These are phyloP conservation scores for Fraxinus sp. DNA, from an alignment of 305 asterid species.

Conservation along the genomic window DNA sequence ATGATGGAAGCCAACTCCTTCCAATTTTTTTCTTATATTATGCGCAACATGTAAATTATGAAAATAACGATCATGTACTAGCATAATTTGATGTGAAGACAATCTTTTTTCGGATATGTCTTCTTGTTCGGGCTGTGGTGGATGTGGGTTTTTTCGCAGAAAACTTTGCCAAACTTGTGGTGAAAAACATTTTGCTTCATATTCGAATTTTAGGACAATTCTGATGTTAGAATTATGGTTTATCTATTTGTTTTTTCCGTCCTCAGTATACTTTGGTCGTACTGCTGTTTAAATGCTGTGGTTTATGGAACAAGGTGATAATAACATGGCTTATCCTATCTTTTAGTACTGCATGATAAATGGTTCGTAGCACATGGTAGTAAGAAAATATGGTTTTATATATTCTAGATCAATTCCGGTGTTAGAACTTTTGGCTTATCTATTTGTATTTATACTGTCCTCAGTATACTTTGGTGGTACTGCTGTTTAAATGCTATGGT, in stretches of 20 bases:
- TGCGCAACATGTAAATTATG: not conserved
- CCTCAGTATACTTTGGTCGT: not conserved
- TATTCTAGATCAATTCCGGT: not conserved
- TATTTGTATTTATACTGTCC: not conserved
- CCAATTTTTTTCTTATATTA: not conserved
- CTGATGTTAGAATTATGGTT: not conserved
- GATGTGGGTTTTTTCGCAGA: not conserved
- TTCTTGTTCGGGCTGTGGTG: not conserved
- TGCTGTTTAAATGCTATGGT: not conserved
- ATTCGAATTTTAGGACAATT: not conserved
- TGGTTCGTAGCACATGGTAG: not conserved
- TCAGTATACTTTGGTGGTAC: not conserved
- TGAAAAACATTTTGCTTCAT: not conserved
- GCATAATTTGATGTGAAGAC: conserved; percentile 1
- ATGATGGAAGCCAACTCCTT: not conserved
- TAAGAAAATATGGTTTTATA: not conserved
- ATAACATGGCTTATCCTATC: not conserved
- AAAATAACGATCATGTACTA: not conserved
- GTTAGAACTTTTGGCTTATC: not conserved
- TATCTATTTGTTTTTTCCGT: not conserved
- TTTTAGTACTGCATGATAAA: not conserved
- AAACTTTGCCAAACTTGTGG: not conserved
- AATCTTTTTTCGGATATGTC: not conserved
- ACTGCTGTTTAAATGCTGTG: not conserved
- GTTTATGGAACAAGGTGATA: not conserved